Evolutionary conservation across 2,329 filamentous ascomycete genomes (phyloP).

Genomic region (Blastomyces silverae): DNA sequence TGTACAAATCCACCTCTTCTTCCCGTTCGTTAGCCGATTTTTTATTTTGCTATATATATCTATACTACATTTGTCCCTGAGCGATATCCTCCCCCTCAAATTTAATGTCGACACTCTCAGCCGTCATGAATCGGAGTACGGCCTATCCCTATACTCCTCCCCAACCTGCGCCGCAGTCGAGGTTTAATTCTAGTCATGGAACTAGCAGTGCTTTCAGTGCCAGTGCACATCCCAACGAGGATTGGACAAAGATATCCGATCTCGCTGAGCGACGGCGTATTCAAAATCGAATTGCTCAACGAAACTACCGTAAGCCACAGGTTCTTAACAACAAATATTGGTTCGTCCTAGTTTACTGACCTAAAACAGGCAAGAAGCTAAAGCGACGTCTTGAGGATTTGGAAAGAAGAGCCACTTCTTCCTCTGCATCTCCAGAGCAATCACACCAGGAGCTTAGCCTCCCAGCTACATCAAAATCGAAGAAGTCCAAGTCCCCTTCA

Average conservation of each 20-base stretch:
- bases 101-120: conserved; percentile 9
- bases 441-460: conserved; percentile 46
- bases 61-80: background rate
- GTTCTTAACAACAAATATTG: no score
- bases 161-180: conserved; percentile 36
- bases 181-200: conserved; percentile 64
- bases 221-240: conserved; percentile 90
- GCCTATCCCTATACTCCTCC: conserved; percentile 26
- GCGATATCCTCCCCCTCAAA: background rate
- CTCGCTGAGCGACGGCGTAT: conserved; percentile 88
- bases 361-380: conserved; percentile 54
- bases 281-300: conserved; percentile 95
- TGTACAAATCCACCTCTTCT: background rate
- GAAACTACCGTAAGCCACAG: conserved; percentile 76
- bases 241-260: conserved; percentile 99
- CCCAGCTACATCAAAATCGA: background rate
- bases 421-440: conserved; percentile 56
- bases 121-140: conserved; percentile 31
- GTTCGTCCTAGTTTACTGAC: conserved; percentile 11
- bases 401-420: conserved; percentile 55
- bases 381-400: conserved; percentile 61
- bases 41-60: background rate
- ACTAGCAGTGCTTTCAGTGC: conserved; percentile 93
- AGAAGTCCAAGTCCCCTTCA: conserved; percentile 14
- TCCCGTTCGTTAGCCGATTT: background rate